Evolutionary conservation across 2,329 filamentous ascomycete species (phyloP).

Genomic region (Coniochaeta sp.): DNA sequence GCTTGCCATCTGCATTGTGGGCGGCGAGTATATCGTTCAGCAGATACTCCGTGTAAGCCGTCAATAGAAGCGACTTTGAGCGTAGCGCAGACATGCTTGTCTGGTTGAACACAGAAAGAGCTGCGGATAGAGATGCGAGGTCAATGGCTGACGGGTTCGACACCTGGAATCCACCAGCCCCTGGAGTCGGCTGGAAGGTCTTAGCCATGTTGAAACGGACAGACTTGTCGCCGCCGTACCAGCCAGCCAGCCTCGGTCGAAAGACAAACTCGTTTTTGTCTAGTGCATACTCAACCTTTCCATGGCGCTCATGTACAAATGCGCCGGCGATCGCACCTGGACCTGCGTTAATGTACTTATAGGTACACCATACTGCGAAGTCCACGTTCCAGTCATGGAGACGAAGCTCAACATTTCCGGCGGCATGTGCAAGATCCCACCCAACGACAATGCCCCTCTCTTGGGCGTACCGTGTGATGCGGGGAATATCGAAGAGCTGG

Average conservation of each 20-base stretch:
- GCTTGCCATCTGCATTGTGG: slow-evolving; percentile 16
- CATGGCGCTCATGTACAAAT: slow-evolving; percentile 73
- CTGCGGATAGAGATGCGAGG: slow-evolving; percentile 64
- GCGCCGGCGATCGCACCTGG: slow-evolving; percentile 73
- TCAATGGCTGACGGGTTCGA: slow-evolving; percentile 78
- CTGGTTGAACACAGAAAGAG: slow-evolving; percentile 65
- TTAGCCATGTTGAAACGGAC: slow-evolving; percentile 80
- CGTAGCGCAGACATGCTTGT: slow-evolving; percentile 64
- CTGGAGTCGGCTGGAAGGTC: slow-evolving; percentile 66
- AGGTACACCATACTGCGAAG: slow-evolving; percentile 88
- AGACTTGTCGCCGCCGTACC: slow-evolving; percentile 78
- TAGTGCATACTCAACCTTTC: slow-evolving; percentile 42
- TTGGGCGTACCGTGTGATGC: slow-evolving; percentile 72
- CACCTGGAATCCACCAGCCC: slow-evolving; percentile 77
- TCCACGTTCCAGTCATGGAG: slow-evolving; percentile 88
- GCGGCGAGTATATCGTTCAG: slow-evolving; percentile 37
- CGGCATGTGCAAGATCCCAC: slow-evolving; percentile 85
- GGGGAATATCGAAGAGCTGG: slow-evolving; percentile 75
- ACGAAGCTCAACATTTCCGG: slow-evolving; percentile 70
- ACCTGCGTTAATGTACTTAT: slow-evolving; percentile 88
- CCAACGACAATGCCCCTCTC: slow-evolving; percentile 64
- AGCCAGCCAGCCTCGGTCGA: slow-evolving; percentile 64
- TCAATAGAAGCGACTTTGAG: slow-evolving; percentile 64
- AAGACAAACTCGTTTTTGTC: slow-evolving; percentile 37
- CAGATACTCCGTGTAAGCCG: slow-evolving; percentile 67